Evolutionary conservation across 257 asterid species (phyloP).

Genomic region (Petunia axillaris): DNA sequence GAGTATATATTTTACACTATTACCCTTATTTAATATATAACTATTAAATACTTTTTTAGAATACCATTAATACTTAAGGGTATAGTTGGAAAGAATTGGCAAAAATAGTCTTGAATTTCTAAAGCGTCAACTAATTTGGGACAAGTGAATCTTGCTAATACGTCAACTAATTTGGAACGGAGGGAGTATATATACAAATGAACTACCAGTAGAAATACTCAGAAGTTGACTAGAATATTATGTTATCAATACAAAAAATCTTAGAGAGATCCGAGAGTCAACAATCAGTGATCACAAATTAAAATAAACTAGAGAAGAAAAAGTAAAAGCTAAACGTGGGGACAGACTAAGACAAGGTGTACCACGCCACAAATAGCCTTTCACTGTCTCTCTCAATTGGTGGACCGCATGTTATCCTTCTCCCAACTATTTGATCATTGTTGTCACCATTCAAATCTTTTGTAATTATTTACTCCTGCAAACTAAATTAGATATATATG

Average conservation of each 20-base stretch:
- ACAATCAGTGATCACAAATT: constrained; percentile 3
- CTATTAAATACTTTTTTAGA: too few species aligned
- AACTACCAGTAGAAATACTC: too few species aligned
- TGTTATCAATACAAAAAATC: not conserved
- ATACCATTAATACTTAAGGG: too few species aligned
- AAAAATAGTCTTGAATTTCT: too few species aligned
- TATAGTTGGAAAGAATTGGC: too few species aligned
- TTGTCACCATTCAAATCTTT: constrained; percentile 16
- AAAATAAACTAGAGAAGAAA: not conserved
- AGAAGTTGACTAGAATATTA: too few species aligned
- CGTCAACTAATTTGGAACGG: too few species aligned
- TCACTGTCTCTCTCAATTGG: constrained; percentile 17
- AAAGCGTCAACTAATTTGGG: too few species aligned
- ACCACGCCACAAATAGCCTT: constrained; percentile 24
- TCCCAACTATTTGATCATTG: not conserved
- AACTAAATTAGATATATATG: not conserved
- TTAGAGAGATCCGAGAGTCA: not conserved
- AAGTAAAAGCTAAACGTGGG: constrained; percentile 21
- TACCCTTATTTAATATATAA: too few species aligned
- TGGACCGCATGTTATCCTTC: constrained; percentile 18
- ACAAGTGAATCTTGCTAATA: too few species aligned
- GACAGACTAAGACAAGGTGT: constrained; percentile 22
- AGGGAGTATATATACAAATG: too few species aligned
- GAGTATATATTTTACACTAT: too few species aligned
- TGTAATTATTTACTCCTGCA: not conserved